These are phyloP conservation scores for Exophiala dermatitidis DNA, from an alignment of 2,329 filamentous ascomycete species.

Conservation along the genomic window DNA sequence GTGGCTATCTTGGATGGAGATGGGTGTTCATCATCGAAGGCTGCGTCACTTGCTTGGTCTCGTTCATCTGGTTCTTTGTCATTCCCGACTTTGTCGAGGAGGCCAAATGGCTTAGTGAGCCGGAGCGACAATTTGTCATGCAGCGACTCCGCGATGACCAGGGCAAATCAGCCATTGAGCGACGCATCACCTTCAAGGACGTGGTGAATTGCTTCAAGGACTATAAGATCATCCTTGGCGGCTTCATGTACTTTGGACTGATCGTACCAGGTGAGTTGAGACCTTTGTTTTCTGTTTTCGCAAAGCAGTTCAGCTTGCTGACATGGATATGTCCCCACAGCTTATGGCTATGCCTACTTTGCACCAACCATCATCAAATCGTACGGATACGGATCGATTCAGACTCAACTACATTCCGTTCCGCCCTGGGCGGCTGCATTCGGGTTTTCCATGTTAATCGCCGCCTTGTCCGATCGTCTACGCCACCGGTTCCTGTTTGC, in stretches of 20 bases:
- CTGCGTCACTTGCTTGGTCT: constrained; percentile 53
- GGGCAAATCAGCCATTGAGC: constrained; percentile 58
- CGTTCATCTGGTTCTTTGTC: constrained; percentile 59
- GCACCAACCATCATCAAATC: constrained; percentile 62
- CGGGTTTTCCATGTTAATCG: constrained; percentile 31
- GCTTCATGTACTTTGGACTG: constrained; percentile 74
- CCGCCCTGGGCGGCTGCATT: constrained; percentile 37
- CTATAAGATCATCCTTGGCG: constrained; percentile 64
- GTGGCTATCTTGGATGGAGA: constrained; percentile 51
- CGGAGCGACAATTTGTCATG: constrained; percentile 61
- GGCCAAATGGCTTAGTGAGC: constrained; percentile 62
- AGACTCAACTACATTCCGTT: constrained; percentile 49
- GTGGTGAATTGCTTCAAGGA: constrained; percentile 62
- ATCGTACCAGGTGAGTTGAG: constrained; percentile 51
- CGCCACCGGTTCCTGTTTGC: constrained; percentile 31
- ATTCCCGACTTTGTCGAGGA: constrained; percentile 70
- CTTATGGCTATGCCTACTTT: constrained; percentile 61
- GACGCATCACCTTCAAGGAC: constrained; percentile 53
- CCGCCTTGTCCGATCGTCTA: constrained; percentile 27
- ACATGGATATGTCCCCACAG: not conserved
- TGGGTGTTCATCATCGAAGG: constrained; percentile 58
- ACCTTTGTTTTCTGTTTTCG: too few species aligned
- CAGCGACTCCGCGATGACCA: constrained; percentile 62
- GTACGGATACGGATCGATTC: constrained; percentile 52
- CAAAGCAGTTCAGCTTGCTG: too few species aligned